Evolutionary conservation across 129 eudicot species (phyloP), one percentile per base, ranked within the genome.

Genomic region (Pittosporum tobira): DNA sequence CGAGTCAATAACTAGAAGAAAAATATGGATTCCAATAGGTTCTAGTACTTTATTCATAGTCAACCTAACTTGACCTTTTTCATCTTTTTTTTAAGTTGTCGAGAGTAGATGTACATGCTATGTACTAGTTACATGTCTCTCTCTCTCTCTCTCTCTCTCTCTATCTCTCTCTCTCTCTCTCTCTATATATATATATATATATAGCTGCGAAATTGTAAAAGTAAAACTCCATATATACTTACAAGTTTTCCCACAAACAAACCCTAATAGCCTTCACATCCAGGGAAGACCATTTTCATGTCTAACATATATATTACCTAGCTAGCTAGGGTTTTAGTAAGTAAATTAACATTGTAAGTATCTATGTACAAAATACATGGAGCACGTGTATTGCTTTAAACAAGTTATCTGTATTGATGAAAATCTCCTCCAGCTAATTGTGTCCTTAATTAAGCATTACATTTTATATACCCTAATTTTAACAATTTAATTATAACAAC

Each of bases 41-140:
- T 13, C 0, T n/a, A n/a, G n/a, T n/a, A 9, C 1, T 54, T 54
- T 4, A 30, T 30, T 30, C n/a, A 29, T 43, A 51, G 57, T 44
- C 67, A 61, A 67, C 71, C 71, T 66, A 71, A 62, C 51, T 71
- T 49, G 28, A 56, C 21, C 66, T 74, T 74, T 11, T 34, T 64
- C 6, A 15, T 46, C 36, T 12, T 10, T 40, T 8, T 34, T 34
- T 34, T 1, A 13, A 9, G 9, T 10, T 12, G 57, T 3, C 2
- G 29, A 51, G 47, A 47, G 43, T n/a, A 57, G 26, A 42, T 11
- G n/a, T 44, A 4, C 68, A 71, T 62, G 65, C 21, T 12, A 5
- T 15, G 45, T 60, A 28, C 48, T 54, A 11, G 46, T 50, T 27
- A 16, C 55, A 48, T 62, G 57, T 6, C 43, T 61, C 40, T 36